Conservation (phyloP, 352 stramenopile species). For the Phytophthora cactorum region DNA sequence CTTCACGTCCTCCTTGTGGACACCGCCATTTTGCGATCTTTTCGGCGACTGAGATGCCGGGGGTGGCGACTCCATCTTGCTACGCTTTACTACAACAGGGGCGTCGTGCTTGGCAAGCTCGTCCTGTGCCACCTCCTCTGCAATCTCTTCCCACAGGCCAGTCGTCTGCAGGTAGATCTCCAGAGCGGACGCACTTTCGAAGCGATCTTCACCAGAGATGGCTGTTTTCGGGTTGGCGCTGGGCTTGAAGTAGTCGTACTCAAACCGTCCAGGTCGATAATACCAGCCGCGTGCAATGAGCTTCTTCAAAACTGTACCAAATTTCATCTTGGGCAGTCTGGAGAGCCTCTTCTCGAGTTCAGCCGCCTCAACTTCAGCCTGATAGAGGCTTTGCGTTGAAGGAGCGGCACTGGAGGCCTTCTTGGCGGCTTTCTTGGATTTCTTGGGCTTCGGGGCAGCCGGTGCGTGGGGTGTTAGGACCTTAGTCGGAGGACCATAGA, state of each 20-base stretch:
- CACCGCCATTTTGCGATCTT: constrained; percentile 31
- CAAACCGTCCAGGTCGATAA: constrained; percentile 75
- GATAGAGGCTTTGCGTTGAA: constrained; percentile 24
- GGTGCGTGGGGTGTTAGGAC: not conserved
- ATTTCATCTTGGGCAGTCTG: constrained; percentile 46
- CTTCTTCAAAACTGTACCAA: constrained; percentile 66
- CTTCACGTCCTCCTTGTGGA: constrained; percentile 63
- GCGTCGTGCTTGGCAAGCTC: constrained; percentile 24
- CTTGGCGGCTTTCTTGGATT: constrained; percentile 32
- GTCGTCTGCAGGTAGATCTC: constrained; percentile 73
- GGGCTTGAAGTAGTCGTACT: constrained; percentile 89
- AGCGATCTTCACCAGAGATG: constrained; percentile 72
- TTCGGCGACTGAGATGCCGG: constrained; percentile 30
- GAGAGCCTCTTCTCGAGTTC: constrained; percentile 16
- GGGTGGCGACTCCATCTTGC: constrained; percentile 33
- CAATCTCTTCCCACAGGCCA: constrained; percentile 68
- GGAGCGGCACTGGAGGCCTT: constrained; percentile 17
- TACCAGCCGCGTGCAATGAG: constrained; percentile 65
- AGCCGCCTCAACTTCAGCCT: constrained; percentile 36
- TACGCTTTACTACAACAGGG: constrained; percentile 22
- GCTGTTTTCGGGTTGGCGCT: constrained; percentile 54
- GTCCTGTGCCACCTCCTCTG: constrained; percentile 32
- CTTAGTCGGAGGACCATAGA: constrained; percentile 15
- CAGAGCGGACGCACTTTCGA: constrained; percentile 70
- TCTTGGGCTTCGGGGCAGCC: constrained; percentile 33